These are phyloP conservation scores for Musa troglodytarum DNA, from an alignment of 176 grass and related monocot genomes.

Conservation along the genomic window DNA sequence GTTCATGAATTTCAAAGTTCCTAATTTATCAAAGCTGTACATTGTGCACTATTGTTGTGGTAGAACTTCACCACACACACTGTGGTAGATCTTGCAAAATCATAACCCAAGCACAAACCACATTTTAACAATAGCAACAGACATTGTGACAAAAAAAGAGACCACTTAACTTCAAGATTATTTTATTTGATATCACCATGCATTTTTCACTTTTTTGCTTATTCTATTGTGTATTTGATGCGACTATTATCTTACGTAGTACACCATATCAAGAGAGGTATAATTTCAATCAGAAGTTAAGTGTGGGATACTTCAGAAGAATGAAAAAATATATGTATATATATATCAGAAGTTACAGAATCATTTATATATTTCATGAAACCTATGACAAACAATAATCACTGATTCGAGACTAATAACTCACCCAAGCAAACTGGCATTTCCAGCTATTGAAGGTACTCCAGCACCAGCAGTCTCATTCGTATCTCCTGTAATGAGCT, in stretches of 20 bases:
- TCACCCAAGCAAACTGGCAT: constrained; percentile 76
- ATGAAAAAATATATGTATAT: no score
- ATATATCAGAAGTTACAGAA: not conserved
- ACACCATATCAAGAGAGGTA: no score
- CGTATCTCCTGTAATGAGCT: constrained; percentile 67
- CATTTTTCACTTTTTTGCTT: no score
- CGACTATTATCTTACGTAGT: no score
- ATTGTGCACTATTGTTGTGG: not conserved
- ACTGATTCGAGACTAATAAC: constrained; percentile 16
- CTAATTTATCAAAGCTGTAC: not conserved
- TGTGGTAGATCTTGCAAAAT: not conserved
- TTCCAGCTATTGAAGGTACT: constrained; percentile 56
- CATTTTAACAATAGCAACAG: not conserved
- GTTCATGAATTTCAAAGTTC: not conserved
- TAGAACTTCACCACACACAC: not conserved
- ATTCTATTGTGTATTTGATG: no score
- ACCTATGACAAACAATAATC: not conserved
- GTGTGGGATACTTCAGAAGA: no score
- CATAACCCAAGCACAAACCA: not conserved
- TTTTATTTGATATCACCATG: no score
- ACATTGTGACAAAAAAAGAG: no score
- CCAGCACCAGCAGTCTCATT: constrained; percentile 33
- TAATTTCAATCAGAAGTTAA: no score
- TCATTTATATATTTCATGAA: not conserved
- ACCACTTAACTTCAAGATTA: no score